phyloP scores from a whole-genome alignment of 345 rosid genomes.

The Turritis glabra region DNA sequence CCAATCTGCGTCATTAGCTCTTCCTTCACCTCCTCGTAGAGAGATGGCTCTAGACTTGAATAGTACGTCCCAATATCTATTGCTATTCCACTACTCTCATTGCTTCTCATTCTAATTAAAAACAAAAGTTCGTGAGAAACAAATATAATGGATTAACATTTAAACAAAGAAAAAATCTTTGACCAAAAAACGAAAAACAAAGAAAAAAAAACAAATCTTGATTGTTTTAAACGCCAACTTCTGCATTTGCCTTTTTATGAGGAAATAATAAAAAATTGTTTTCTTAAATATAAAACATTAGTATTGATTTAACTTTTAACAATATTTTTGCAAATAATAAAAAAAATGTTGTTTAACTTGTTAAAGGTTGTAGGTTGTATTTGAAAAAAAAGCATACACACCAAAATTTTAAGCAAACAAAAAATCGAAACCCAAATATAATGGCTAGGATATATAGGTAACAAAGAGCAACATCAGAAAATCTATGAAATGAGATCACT shows the following conservation, averaged over 20 bases:
- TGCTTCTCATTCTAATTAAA: constrained; percentile 21
- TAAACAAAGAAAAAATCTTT: not conserved
- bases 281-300: not conserved
- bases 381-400: not conserved
- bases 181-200: no score
- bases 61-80: constrained; percentile 40
- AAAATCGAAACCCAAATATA: not conserved
- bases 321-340: not conserved
- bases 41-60: constrained; percentile 31
- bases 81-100: constrained; percentile 21
- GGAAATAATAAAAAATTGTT: not conserved
- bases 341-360: not conserved
- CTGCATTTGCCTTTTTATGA: not conserved
- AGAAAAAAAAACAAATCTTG: not conserved
- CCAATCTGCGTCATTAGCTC: constrained; percentile 30
- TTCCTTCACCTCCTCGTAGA: constrained; percentile 31
- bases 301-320: not conserved
- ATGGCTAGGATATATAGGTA: not conserved
- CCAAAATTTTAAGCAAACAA: not conserved
- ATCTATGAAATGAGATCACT: no score
- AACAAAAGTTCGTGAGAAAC: not conserved
- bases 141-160: not conserved
- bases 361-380: not conserved
- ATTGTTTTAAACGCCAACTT: not conserved
- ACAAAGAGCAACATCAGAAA: not conserved